Percentiles rank a stretch among this genome's conserved stretches.
These are phyloP conservation scores for Leishmania gerbilli DNA, from an alignment of 208 protist species.

Conservation along the genomic window DNA sequence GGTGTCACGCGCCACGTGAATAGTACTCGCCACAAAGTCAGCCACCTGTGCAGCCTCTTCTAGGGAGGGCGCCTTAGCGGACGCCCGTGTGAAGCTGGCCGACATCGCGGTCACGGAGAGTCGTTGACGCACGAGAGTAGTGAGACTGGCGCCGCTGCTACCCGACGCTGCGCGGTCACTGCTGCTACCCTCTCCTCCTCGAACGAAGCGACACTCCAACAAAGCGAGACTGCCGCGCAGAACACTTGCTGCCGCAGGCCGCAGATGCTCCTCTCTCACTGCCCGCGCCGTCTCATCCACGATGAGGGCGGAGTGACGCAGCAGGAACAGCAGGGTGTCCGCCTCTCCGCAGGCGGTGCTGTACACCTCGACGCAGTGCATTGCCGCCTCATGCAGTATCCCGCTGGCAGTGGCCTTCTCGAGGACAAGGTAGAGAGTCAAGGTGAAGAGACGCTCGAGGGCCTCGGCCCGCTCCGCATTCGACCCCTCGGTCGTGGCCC, in stretches of 20 bases:
- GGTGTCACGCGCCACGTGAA: slow-evolving; percentile 60
- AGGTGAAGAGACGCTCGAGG: slow-evolving; percentile 51
- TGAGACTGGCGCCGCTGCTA: slow-evolving; percentile 9
- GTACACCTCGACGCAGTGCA: slow-evolving; percentile 53
- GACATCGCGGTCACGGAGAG: slow-evolving; percentile 30
- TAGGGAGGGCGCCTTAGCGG: not conserved
- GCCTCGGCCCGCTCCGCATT: slow-evolving; percentile 17
- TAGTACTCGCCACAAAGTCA: slow-evolving; percentile 67
- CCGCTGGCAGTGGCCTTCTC: slow-evolving; percentile 76
- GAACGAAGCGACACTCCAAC: slow-evolving; percentile 17
- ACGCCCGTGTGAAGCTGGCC: slow-evolving; percentile 20
- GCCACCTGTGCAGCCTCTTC: slow-evolving; percentile 42
- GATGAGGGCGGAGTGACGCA: slow-evolving; percentile 48
- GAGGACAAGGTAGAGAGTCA: slow-evolving; percentile 85
- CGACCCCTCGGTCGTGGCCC: not conserved
- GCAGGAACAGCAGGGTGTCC: slow-evolving; percentile 58
- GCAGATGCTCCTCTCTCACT: slow-evolving; percentile 63
- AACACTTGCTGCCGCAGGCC: slow-evolving; percentile 61
- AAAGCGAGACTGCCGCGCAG: slow-evolving; percentile 63
- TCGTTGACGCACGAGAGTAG: slow-evolving; percentile 45
- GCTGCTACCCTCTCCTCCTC: not conserved
- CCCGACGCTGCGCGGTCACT: not conserved
- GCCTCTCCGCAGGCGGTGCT: slow-evolving; percentile 34
- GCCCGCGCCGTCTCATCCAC: slow-evolving; percentile 81
- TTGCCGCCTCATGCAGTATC: slow-evolving; percentile 61